Percentiles rank a stretch among this genome's conserved stretches.
Evolutionary conservation across 306 rosid genomes (phyloP).

Genomic region (Vigna unguiculata): DNA sequence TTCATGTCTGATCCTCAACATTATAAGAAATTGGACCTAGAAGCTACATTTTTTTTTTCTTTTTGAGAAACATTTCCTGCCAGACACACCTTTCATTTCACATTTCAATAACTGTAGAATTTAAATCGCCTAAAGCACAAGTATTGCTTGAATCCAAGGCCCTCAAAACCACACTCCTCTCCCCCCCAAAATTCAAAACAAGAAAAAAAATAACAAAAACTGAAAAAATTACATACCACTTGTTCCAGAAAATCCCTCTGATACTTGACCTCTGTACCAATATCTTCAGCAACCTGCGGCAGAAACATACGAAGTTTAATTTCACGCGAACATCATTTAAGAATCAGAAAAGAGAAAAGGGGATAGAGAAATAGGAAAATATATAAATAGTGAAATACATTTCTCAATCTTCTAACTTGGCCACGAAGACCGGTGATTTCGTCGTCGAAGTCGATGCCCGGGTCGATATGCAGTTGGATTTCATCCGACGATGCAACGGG

Average conservation of each 20-base stretch:
- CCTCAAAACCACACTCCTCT: neutral
- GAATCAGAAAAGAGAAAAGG: neutral
- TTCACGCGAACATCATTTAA: slow-evolving; percentile 12
- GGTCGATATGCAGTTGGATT: slow-evolving; percentile 90
- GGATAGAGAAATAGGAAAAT: too few relatives aligned
- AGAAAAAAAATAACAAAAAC: neutral
- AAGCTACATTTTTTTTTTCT: neutral
- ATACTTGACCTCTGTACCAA: slow-evolving; percentile 73
- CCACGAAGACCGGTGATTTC: slow-evolving; percentile 86
- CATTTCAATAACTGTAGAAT: slow-evolving; percentile 21
- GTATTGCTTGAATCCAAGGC: neutral
- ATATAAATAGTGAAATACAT: slow-evolving; percentile 50
- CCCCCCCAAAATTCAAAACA: neutral
- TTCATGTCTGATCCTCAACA: slow-evolving; percentile 24
- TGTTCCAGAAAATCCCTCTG: slow-evolving; percentile 74
- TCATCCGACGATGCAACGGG: slow-evolving; percentile 70
- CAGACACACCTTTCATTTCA: slow-evolving; percentile 1
- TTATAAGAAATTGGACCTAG: slow-evolving; percentile 14
- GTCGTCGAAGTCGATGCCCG: slow-evolving; percentile 69
- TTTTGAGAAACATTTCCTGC: slow-evolving; percentile 31
- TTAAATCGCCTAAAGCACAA: slow-evolving; percentile 5
- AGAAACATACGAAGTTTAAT: slow-evolving; percentile 7
- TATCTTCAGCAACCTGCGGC: slow-evolving; percentile 90
- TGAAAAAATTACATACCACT: slow-evolving; percentile 60
- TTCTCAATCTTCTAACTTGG: slow-evolving; percentile 81